phyloP scores from a whole-genome alignment of 345 rosid genomes.

The Euclidium syriacum region DNA sequence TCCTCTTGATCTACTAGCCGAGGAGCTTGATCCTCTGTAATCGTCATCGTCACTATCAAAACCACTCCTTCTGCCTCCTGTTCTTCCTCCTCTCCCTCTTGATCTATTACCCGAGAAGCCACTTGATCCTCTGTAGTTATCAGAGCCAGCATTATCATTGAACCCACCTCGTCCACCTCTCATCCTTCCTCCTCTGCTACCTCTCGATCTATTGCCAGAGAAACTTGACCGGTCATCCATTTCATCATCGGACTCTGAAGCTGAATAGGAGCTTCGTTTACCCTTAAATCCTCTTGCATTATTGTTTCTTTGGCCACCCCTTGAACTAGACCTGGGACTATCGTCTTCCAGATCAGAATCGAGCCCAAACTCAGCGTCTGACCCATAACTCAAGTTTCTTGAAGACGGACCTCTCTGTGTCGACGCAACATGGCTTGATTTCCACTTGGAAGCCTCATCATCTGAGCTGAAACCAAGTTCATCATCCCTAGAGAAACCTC shows the following conservation, averaged over 20 bases:
- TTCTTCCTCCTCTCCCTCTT: slow-evolving; percentile 29
- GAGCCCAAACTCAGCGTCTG: slow-evolving; percentile 54
- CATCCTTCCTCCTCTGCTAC: slow-evolving; percentile 33
- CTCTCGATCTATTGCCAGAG: slow-evolving; percentile 24
- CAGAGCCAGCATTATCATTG: slow-evolving; percentile 24
- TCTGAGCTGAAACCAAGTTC: slow-evolving; percentile 52
- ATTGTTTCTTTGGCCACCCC: slow-evolving; percentile 29
- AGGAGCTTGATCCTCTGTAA: slow-evolving; percentile 22
- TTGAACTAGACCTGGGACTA: slow-evolving; percentile 26
- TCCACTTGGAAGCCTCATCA: slow-evolving; percentile 57
- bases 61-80: slow-evolving; percentile 14
- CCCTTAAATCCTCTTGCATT: slow-evolving; percentile 30
- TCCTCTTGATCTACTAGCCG: slow-evolving; percentile 24
- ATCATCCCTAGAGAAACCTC: slow-evolving; percentile 43
- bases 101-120: slow-evolving; percentile 23
- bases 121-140: slow-evolving; percentile 13
- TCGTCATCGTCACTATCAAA: slow-evolving; percentile 21
- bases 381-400: slow-evolving; percentile 56
- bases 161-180: slow-evolving; percentile 26
- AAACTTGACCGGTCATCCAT: slow-evolving; percentile 21
- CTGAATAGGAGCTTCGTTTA: slow-evolving; percentile 36
- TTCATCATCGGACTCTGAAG: slow-evolving; percentile 47
- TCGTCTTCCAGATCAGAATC: slow-evolving; percentile 57
- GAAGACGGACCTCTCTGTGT: slow-evolving; percentile 34
- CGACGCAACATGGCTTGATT: slow-evolving; percentile 64